These are phyloP conservation scores for Calonectria honghensis DNA, from an alignment of 2,329 filamentous ascomycete genomes.

Conservation along the genomic window DNA sequence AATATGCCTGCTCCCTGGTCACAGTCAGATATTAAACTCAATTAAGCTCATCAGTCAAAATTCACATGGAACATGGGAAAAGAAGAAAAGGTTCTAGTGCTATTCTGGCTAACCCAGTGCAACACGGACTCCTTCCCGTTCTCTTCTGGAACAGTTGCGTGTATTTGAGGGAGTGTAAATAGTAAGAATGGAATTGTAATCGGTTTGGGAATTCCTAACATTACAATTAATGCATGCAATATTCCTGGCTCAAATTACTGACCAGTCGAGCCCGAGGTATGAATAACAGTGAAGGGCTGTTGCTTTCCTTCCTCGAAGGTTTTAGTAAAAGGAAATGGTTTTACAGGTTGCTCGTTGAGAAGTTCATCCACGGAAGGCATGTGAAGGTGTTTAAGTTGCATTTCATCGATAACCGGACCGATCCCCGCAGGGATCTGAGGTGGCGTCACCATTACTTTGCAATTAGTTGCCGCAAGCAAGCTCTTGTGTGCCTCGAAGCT, in stretches of 20 bases:
- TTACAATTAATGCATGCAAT: not conserved
- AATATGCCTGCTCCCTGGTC: not conserved
- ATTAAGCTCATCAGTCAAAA: no score
- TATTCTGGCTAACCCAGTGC: constrained; percentile 6
- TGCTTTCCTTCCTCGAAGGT: constrained; percentile 10
- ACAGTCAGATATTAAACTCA: not conserved
- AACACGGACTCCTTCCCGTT: not conserved
- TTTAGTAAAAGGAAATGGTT: not conserved
- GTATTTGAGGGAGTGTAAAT: constrained; percentile 6
- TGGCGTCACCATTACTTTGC: constrained; percentile 5
- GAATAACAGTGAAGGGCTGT: constrained; percentile 10
- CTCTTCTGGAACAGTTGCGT: constrained; percentile 13
- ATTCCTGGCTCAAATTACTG: not conserved
- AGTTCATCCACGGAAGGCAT: constrained; percentile 20
- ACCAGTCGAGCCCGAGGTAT: constrained; percentile 10
- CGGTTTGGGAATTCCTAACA: not conserved
- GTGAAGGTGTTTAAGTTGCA: not conserved
- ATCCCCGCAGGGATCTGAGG: constrained; percentile 9
- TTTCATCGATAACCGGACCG: constrained; percentile 1
- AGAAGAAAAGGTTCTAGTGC: constrained; percentile 1
- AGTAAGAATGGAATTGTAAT: constrained; percentile 8
- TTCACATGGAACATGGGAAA: constrained; percentile 18
- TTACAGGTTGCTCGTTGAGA: not conserved
- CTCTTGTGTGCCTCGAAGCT: constrained; percentile 18
- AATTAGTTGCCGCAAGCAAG: not conserved